A percentile compares a stretch with the other conserved stretches of the same genome.
Evolutionary conservation across 2,329 filamentous ascomycete species (phyloP).

Genomic region (Colletotrichum filicis): DNA sequence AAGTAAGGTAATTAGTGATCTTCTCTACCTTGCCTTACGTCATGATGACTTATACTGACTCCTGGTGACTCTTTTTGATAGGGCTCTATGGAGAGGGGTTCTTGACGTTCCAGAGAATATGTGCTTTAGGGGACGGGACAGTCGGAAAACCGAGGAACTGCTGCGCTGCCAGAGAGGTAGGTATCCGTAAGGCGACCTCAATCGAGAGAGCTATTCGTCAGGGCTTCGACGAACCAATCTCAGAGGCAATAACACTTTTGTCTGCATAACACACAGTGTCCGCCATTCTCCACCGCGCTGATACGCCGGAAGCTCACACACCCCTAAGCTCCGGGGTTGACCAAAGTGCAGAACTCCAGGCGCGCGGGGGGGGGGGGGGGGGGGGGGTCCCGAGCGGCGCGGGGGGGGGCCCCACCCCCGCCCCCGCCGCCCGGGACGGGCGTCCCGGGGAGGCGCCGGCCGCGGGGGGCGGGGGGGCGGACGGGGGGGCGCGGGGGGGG

Average conservation of each 20-base stretch:
- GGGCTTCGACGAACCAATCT: no score
- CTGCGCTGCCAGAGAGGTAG: neutral
- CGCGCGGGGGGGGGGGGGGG: no score
- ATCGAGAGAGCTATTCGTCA: no score
- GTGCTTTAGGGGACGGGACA: neutral
- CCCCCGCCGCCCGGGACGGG: no score
- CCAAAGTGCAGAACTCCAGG: neutral
- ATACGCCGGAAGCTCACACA: constrained; percentile 28
- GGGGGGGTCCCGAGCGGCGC: no score
- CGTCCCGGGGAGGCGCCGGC: no score
- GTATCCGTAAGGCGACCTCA: neutral
- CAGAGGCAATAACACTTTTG: neutral
- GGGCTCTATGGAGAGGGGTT: neutral
- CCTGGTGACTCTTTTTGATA: neutral
- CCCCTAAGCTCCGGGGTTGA: constrained; percentile 1
- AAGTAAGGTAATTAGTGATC: neutral
- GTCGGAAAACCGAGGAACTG: neutral
- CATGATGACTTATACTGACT: neutral
- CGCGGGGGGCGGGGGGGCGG: no score
- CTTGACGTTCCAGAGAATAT: neutral
- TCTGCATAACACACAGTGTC: constrained; percentile 6
- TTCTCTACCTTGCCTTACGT: neutral
- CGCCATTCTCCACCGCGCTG: constrained; percentile 15
- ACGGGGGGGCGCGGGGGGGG: no score
- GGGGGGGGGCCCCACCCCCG: no score